Base-by-base conservation (phyloP, 2,329 filamentous ascomycete species). In the Cadophora malorum region DNA sequence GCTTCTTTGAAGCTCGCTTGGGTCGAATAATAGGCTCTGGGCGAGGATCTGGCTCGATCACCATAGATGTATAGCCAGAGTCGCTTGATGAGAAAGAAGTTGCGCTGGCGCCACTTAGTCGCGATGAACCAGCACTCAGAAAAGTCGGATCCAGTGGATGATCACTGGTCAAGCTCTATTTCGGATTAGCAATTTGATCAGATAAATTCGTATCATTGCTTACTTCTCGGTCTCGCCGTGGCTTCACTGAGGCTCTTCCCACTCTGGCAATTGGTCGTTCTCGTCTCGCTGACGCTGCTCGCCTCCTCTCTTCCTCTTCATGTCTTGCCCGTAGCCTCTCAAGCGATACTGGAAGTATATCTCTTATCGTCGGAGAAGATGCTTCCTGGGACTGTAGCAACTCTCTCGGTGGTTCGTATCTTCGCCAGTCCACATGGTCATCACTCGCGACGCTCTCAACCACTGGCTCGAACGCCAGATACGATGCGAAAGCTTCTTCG, bases 321-420 rank as follows among this genome's bases (percentile, higher is more conserved):
- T 79, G 66, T 33, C 81, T 79, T 4, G 74, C 69, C 70, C 80
- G 79, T 14, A 87, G 75, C 23, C 79, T 84, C 5, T 81, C 79
- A 21, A 87, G 79, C 2, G 85, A 85, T 1, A 79, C 73, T 16
- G 76, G 71, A 10, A 86, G 72, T 19, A 87, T 72, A 7, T 80
- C 77, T 4, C 77, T 70, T 1, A 86, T 75, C 8, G 82, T 75
- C 4, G 81, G 78, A 2, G 81, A 80, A 0, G 79, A 79, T 63
- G 79, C 72, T 47, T 80, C 79, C 19, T 80, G 78, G 0, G 78
- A 72, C 35, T 80, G 77, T 4, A 67, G 76, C 7, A 88, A 74
- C 0, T 79, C 80, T 12, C 74, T 71, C 0, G 85, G 85, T 4
- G 83, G 83, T 2, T 81, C 79, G 69, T 84, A 85, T 62, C 79